Evolutionary conservation across 805 yeast species (phyloP).

Genomic region (Wickerhamia fluorescens): DNA sequence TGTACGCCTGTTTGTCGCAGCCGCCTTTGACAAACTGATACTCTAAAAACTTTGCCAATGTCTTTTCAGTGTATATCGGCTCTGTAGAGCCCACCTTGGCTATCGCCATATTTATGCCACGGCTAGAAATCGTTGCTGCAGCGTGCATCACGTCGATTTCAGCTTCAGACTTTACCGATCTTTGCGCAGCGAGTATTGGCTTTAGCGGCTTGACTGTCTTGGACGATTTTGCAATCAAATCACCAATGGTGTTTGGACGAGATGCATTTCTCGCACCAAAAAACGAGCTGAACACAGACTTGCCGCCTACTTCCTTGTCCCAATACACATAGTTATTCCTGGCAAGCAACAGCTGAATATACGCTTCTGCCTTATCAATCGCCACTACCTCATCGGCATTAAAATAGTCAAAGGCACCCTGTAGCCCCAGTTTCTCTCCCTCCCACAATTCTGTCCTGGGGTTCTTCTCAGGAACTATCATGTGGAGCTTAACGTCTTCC

Average conservation of each 20-base stretch:
- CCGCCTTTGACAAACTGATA: constrained; percentile 81
- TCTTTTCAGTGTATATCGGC: constrained; percentile 63
- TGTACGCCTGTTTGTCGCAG: constrained; percentile 82
- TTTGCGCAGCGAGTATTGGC: constrained; percentile 37
- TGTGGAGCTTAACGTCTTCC: constrained; percentile 54
- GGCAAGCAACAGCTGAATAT: constrained; percentile 41
- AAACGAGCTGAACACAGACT: constrained; percentile 12
- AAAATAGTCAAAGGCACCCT: constrained; percentile 75
- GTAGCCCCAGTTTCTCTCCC: constrained; percentile 82
- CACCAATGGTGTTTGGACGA: constrained; percentile 10
- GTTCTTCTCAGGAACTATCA: constrained; percentile 84
- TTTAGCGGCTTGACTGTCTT: constrained; percentile 39
- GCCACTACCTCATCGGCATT: constrained; percentile 75
- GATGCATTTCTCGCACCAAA: constrained; percentile 6
- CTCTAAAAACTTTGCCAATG: constrained; percentile 73
- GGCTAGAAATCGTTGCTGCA: constrained; percentile 77
- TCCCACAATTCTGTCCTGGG: constrained; percentile 85
- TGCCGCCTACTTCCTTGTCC: constrained; percentile 33
- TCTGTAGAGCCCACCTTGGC: constrained; percentile 40
- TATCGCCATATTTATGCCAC: constrained; percentile 79
- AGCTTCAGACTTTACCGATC: constrained; percentile 68
- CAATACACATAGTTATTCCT: constrained; percentile 48
- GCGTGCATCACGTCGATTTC: constrained; percentile 75
- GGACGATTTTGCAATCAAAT: constrained; percentile 18
- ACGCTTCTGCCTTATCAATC: constrained; percentile 34